Conservation (phyloP, 1,284 basidiomycete genomes). For the Hortiboletus rubellus region DNA sequence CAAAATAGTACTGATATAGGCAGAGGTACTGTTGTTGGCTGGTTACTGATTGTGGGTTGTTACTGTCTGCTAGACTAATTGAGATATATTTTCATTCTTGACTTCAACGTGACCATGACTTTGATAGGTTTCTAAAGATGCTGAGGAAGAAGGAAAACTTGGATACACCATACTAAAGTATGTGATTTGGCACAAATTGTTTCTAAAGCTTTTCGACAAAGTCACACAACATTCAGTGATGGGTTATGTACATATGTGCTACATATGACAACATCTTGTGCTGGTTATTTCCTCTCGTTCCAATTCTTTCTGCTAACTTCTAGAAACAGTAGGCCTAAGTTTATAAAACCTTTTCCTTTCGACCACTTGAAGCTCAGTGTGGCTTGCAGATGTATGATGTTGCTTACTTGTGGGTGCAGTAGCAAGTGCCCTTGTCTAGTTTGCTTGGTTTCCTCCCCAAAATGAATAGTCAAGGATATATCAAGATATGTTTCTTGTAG, state of each 20-base stretch:
- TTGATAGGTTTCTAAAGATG: slow-evolving; percentile 32
- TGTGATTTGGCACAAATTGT: slow-evolving; percentile 33
- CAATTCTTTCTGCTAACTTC: slow-evolving; percentile 21
- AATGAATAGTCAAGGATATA: no score
- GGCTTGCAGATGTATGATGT: slow-evolving; percentile 21
- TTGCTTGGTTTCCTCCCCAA: slow-evolving; percentile 1
- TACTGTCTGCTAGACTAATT: no score
- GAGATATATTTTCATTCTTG: no score
- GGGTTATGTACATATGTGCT: slow-evolving; percentile 7
- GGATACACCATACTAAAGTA: slow-evolving; percentile 36
- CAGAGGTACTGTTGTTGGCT: slow-evolving; percentile 43
- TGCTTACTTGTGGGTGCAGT: slow-evolving; percentile 8
- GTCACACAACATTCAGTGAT: background rate
- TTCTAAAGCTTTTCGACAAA: slow-evolving; percentile 18
- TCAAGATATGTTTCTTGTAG: no score
- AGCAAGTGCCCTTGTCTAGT: slow-evolving; percentile 17
- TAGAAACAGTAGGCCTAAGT: slow-evolving; percentile 20
- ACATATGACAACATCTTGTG: slow-evolving; percentile 3
- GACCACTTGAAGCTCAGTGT: no score
- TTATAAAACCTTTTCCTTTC: no score
- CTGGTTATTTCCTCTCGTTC: slow-evolving; percentile 10
- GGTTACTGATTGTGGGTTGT: slow-evolving; percentile 42
- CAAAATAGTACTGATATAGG: slow-evolving; percentile 41
- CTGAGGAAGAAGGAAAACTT: slow-evolving; percentile 28
- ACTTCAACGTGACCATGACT: no score